Conservation (phyloP, 2,329 filamentous ascomycete genomes). For the Trichoderma arundinaceum region DNA sequence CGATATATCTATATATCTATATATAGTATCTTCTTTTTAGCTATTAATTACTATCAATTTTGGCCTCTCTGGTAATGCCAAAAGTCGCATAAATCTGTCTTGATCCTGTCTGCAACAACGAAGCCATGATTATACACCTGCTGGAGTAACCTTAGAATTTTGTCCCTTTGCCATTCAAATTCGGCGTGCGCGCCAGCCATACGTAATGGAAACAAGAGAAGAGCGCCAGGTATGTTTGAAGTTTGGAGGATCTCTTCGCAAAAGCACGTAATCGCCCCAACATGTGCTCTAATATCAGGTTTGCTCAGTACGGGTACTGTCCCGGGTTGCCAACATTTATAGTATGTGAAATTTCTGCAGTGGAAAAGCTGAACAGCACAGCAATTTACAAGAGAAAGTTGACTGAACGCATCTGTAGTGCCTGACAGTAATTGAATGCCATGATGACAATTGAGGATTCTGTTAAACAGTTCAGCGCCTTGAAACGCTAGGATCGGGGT, state of each 20-base stretch:
- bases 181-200: slow-evolving; percentile 35
- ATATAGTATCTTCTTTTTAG: neutral
- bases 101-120: slow-evolving; percentile 36
- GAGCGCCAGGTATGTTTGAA: slow-evolving; percentile 34
- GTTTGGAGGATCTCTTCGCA: slow-evolving; percentile 18
- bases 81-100: slow-evolving; percentile 35
- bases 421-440: no score
- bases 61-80: slow-evolving; percentile 32
- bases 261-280: neutral
- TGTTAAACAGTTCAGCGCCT: slow-evolving; percentile 29
- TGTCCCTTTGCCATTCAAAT: neutral
- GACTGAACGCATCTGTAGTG: neutral
- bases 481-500: slow-evolving; percentile 28
- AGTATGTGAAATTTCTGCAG: slow-evolving; percentile 37
- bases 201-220: slow-evolving; percentile 37
- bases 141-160: slow-evolving; percentile 23
- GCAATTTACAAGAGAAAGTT: slow-evolving; percentile 32
- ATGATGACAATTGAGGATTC: neutral
- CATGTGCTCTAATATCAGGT: slow-evolving; percentile 15
- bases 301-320: slow-evolving; percentile 27
- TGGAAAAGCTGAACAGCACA: slow-evolving; percentile 36
- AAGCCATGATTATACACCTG: slow-evolving; percentile 37
- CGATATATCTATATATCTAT: neutral
- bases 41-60: neutral
- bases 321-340: slow-evolving; percentile 34